These are phyloP conservation scores for Lichtheimia ramosa DNA, from an alignment of 371 early-diverging fungal species.

Conservation along the genomic window DNA sequence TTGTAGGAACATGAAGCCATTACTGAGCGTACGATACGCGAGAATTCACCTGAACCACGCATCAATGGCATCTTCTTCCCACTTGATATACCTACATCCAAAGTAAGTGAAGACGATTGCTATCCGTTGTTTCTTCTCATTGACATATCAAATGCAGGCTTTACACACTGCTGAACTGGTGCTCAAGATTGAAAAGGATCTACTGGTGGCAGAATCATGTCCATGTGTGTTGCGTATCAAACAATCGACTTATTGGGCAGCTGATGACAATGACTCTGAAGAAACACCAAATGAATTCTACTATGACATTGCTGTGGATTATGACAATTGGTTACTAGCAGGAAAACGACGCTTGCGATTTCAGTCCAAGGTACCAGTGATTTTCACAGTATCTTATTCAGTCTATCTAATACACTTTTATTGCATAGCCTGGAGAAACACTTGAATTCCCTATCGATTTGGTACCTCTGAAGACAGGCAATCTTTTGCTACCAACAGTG, in stretches of 20 bases:
- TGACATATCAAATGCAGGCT: constrained; percentile 23
- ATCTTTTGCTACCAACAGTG: constrained; percentile 57
- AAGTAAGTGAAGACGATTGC: constrained; percentile 25
- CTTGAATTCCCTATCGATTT: constrained; percentile 57
- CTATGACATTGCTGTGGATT: constrained; percentile 71
- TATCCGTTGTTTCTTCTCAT: not conserved
- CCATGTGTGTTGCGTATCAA: constrained; percentile 54
- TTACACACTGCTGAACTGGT: constrained; percentile 63
- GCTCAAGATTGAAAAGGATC: constrained; percentile 37
- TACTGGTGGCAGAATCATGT: constrained; percentile 58
- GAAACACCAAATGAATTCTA: constrained; percentile 46
- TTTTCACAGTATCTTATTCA: not conserved
- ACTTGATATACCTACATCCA: constrained; percentile 48
- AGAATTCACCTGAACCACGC: constrained; percentile 22
- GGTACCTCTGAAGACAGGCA: constrained; percentile 69
- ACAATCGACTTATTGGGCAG: constrained; percentile 64
- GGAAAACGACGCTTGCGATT: constrained; percentile 67
- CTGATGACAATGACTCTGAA: constrained; percentile 4
- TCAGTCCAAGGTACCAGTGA: constrained; percentile 50
- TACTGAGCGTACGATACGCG: constrained; percentile 33
- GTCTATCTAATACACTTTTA: not conserved
- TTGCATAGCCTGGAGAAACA: constrained; percentile 49
- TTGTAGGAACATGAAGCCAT: constrained; percentile 38
- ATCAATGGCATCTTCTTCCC: constrained; percentile 51
- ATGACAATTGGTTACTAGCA: constrained; percentile 70